These are phyloP conservation scores for Trebouxia sp. DNA, from an alignment of 139 green algal species.

Conservation along the genomic window DNA sequence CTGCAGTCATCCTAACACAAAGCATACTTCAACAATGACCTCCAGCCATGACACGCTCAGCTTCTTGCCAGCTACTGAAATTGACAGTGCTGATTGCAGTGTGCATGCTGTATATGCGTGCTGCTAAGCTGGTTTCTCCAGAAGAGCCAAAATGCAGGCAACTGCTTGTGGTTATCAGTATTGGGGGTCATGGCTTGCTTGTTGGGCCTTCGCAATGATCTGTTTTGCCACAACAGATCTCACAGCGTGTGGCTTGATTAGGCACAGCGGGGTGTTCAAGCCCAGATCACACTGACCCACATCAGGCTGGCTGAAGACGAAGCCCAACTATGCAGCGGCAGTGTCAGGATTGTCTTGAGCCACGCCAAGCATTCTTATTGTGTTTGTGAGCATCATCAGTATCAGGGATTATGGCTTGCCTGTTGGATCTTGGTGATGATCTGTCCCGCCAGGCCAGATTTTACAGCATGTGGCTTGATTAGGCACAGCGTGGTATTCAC, in stretches of 20 bases:
- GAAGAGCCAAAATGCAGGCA: too few species aligned
- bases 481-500: conserved; percentile 58
- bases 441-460: conserved; percentile 45
- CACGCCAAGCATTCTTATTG: conserved; percentile 49
- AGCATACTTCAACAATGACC: too few species aligned
- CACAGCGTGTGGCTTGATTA: conserved; percentile 79
- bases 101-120: too few species aligned
- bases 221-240: conserved; percentile 44
- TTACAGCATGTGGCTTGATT: conserved; percentile 75
- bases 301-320: conserved; percentile 66
- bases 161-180: too few species aligned
- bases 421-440: conserved; percentile 54
- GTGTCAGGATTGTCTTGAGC: conserved; percentile 68
- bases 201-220: conserved; percentile 49
- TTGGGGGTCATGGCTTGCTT: conserved; percentile 57
- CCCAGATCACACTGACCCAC: conserved; percentile 30
- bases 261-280: conserved; percentile 51
- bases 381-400: too few species aligned
- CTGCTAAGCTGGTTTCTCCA: too few species aligned
- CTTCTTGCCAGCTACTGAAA: too few species aligned
- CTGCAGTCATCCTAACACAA: too few species aligned
- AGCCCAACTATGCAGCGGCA: conserved; percentile 58
- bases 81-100: too few species aligned
- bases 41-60: too few species aligned
- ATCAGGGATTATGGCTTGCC: conserved; percentile 54